A percentile compares a stretch with the other conserved stretches of the same genome.
phyloP scores from a whole-genome alignment of 2,329 filamentous ascomycete genomes.

The Penicillium nordicum region DNA sequence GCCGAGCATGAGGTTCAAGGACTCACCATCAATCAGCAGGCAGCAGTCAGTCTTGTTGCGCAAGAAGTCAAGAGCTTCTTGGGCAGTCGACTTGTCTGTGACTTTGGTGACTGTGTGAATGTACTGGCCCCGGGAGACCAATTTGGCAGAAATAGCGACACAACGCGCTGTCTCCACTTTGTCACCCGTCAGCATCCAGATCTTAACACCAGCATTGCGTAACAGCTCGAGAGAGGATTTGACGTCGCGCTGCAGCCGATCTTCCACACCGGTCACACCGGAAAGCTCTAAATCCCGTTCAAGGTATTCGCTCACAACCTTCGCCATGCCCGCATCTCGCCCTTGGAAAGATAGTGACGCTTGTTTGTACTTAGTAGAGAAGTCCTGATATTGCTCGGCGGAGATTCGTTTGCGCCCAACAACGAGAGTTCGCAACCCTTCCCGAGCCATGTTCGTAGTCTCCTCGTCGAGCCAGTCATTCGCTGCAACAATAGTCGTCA shows the following conservation, averaged over 20 bases:
- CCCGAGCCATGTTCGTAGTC: constrained; percentile 98
- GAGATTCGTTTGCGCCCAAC: constrained; percentile 89
- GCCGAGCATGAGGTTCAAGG: constrained; percentile 74
- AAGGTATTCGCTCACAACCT: constrained; percentile 73
- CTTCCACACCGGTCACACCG: constrained; percentile 96
- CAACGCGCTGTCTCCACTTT: constrained; percentile 97
- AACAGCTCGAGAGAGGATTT: constrained; percentile 92
- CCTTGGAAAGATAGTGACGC: constrained; percentile 76
- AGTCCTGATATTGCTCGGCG: constrained; percentile 73
- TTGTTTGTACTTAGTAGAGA: constrained; percentile 69
- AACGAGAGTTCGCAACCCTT: constrained; percentile 89
- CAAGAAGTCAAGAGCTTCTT: constrained; percentile 84
- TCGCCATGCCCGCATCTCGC: constrained; percentile 77
- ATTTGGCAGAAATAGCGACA: constrained; percentile 89
- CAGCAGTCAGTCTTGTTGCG: constrained; percentile 82
- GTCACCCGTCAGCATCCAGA: constrained; percentile 99
- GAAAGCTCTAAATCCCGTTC: constrained; percentile 87
- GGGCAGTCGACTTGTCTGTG: constrained; percentile 76
- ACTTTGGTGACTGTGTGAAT: constrained; percentile 90
- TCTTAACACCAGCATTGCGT: constrained; percentile 96
- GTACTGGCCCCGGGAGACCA: constrained; percentile 89
- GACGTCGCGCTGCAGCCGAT: constrained; percentile 92
- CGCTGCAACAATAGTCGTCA: constrained; percentile 89
- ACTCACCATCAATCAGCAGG: constrained; percentile 92
- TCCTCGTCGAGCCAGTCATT: constrained; percentile 99